Base-by-base conservation (phyloP, 768 basidiomycete species). In the Leccinum incarnatum region DNA sequence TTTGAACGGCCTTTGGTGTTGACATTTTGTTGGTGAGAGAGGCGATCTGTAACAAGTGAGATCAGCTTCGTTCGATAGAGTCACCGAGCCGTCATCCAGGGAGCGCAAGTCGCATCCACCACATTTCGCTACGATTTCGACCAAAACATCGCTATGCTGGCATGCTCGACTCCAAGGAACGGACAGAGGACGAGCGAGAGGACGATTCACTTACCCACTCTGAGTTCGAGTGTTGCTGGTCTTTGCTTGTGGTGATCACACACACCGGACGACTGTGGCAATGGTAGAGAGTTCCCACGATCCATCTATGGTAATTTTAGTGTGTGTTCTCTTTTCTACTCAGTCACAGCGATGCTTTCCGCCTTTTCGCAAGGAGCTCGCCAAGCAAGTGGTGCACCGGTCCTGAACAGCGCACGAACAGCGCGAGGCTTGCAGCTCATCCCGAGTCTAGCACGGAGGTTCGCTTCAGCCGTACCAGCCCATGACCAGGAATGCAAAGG, bases 1-100 rank as follows among this genome's bases (percentile, higher is more conserved):
- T 96, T 76, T 98, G 96, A 67, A 98, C 96, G 81, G 95, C 93
- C 81, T 93, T 92, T 65, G 78, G 76, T 68, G 80, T 72, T 72
- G 88, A 82, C 89, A 91, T 92, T 77, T 79, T 84, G 71, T 66
- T 58, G 60, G 53, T 61, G 62, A 53, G 62, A 68, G 60, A 50
- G 57, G 62, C 56, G 55, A 58, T 67, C 71, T 74, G 59, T 12
- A 48, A 47, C n/a, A 51, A 54, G 54, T 48, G 46, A 42, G 53
- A 57, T 72, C 56, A 72, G 71, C 45, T n/a, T 54, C 9, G 36
- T 47, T 51, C 42, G 54, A 37, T 29, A 21, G 12, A 6, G 25
- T 7, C 42, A 32, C 30, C 21, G 25, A 12, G 2, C 15, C 30
- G 69, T 76, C 76, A 82, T 82, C 80, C 77, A 58, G 55, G 58